Base-by-base conservation (phyloP, 352 stramenopile species). In the Pythium biforme region DNA sequence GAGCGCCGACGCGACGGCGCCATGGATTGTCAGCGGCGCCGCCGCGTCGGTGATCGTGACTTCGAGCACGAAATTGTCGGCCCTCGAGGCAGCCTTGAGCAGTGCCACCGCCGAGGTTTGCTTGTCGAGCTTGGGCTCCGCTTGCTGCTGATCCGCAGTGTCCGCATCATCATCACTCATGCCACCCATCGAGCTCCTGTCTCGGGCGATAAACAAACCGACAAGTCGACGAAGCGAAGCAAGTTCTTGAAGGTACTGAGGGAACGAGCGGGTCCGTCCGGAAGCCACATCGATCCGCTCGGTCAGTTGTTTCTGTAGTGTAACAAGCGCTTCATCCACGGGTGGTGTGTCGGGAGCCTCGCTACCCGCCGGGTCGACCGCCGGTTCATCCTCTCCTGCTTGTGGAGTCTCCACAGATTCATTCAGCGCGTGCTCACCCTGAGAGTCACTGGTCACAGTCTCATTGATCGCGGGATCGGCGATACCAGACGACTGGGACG, bases 1-100 rank as follows among this genome's bases (percentile, higher is more conserved):
- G 25, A 95, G 71, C 1, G 67, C 48, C 11, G 79, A 74, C 17
- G 72, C 74, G 7, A 92, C 63, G 20, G 75, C n/a, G 10, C 66
- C 69, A 56, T 93, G 86, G 14, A 91, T 48, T 17, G 86, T 62
- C 1, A 92, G 70, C 6, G 86, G 68, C 5, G 81, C 69, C 0
- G 72, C 77, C 3, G 52, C 50, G 33, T 92, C 83, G 3, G 58
- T 59, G 29, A 92, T 68, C 0, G 70, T 59, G 25, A 91, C 55
- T 17, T 95, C 83, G 0, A 92, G 41, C 9, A 92, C 40, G 45
- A 88, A 91, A 27, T 75, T 75, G 27, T 75, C 57, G 4, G 64
- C 23, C 19, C 64, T 54, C 17, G 64, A 26, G 1, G 55, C 19
- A 1, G 52, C 34, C 20, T 66, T 62, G 41, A 68, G 29, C 9